Base-by-base conservation (phyloP, 2,329 filamentous ascomycete species). In the Colletotrichum sp. region DNA sequence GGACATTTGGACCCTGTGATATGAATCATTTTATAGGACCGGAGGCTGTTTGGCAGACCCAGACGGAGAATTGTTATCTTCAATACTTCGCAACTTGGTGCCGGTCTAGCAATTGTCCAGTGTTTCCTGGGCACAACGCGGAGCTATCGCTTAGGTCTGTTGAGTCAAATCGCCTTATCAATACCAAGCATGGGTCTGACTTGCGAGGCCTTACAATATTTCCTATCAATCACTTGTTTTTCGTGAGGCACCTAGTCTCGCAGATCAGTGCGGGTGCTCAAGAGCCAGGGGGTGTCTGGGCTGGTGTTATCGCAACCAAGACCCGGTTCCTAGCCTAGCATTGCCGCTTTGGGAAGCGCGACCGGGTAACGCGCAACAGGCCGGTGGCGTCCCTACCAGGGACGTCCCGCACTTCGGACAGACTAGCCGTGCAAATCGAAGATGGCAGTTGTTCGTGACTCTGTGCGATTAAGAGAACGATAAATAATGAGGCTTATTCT, bases 141-240 rank as follows among this genome's bases (percentile, higher is more conserved):
- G 44, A 49, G n/a, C 9, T 7, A n/a, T 21, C 10, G n/a, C 44
- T 49, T 49, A 21, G 44, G n/a, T 21, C 18, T 18, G 6, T 12
- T 21, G 10, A 21, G 1, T 49, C n/a, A 21, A 0, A 49, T 49
- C 10, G 44, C n/a, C 18, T 49, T 49, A 49, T 49, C 44, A 49
- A 49, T 49, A 49, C 44, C 44, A 1, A 49, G 9, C 44, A 21
- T 21, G 0, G 44, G 9, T 49, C 10, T n/a, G 2, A 49, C 10
- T 21, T 13, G 44, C 44, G 44, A 18, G 44, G n/a, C 44, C 18
- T n/a, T 10, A 2, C 3, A 5, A 49, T 49, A 6, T 13, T 49
- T 1, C 18, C 18, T 2, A 49, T 49, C 44, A 21, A 1, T 21
- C 0, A 0, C 3, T 21, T 6, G n/a, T 0, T 13, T 49, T 49